Evolutionary conservation across 2,329 filamentous ascomycete species (phyloP), one percentile per base, ranked within the genome.

Genomic region (Macrophomina tecta): DNA sequence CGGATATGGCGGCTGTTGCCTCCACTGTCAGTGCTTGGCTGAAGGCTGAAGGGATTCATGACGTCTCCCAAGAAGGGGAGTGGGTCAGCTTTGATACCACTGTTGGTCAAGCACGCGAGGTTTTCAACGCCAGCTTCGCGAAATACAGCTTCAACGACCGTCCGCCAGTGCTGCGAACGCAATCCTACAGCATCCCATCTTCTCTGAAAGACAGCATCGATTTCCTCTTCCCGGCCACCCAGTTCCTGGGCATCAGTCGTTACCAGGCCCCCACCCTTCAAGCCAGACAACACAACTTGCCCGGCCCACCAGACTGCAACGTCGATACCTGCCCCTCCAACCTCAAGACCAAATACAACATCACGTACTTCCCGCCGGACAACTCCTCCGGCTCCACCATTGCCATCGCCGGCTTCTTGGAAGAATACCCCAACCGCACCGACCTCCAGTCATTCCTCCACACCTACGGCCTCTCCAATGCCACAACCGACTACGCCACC

Each of bases 391-490:
- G 84, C 2, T 85, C 82, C 72, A 79, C 79, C 23, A 77, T 85
- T 14, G 84, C 79, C 18, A 86, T 87, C 69, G 81, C 80, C 42
- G 83, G 80, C 64, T 87, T 86, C 73, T 74, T 86, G 18, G 83
- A 85, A 71, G 71, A 86, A 70, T 82, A 81, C 12, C 84, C 85
- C 32, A 77, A 78, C 34, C 82, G 82, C 70, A 71, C 72, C 4
- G 85, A 87, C 69, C 73, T 72, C 30, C 69, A 69, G 6, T 70
- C 69, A 6, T 73, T 74, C 51, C 45, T 85, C 28, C 77, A 78
- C 18, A 65, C 73, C 0, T 83, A 78, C 64, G 80, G 82, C 68
- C 52, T 77, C 68, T 28, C n/a, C 63, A 56, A 48, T 49, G 79
- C 85, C 18, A 76, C 82, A 1, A 80, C 84, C 53, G 82, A 83